Base-by-base conservation (phyloP, 345 rosid genomes). In the Cardiospermum halicacabum region DNA sequence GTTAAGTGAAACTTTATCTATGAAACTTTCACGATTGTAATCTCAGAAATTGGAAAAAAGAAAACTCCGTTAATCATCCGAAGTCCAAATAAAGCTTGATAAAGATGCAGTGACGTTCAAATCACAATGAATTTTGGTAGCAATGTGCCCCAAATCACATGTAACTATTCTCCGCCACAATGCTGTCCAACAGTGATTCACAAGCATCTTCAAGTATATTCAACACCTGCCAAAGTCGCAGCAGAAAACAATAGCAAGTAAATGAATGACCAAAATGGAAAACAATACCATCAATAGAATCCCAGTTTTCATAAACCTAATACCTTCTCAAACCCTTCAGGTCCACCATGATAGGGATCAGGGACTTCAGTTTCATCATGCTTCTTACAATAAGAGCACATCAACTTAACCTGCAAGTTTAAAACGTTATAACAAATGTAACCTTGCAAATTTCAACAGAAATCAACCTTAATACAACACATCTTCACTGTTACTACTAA, bases 291-390 rank as follows among this genome's bases (percentile, higher is more conserved):
- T n/a, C n/a, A n/a, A n/a, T n/a, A n/a, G n/a, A n/a, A n/a, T n/a
- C n/a, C n/a, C n/a, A n/a, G n/a, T n/a, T n/a, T n/a, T n/a, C 39
- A 34, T 34, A 34, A n/a, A n/a, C n/a, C n/a, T 9, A 36, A 61
- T 82, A 94, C 97, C 96, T 85, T 94, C 77, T 90, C 97, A 65
- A 94, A 94, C 67, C 97, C 95, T 77, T 88, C 91, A 13, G 94
- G 78, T 68, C 99, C 99, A 53, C 97, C 97, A 49, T 82, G 87
- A 62, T 90, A 94, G 12, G 97, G 97, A 71, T 94, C 97, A 0
- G 99, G 96, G 21, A 94, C 97, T 74, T 84, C 89, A 5, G 80
- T 85, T 63, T 88, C 97, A 27, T 75, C 74, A 28, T 90, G 95
- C 61, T 85, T 88, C 91, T 90, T 90, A 73, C 92, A 94, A 64